Conservation (phyloP, 2,329 filamentous ascomycete genomes). For the Uncinocarpus reesii region DNA sequence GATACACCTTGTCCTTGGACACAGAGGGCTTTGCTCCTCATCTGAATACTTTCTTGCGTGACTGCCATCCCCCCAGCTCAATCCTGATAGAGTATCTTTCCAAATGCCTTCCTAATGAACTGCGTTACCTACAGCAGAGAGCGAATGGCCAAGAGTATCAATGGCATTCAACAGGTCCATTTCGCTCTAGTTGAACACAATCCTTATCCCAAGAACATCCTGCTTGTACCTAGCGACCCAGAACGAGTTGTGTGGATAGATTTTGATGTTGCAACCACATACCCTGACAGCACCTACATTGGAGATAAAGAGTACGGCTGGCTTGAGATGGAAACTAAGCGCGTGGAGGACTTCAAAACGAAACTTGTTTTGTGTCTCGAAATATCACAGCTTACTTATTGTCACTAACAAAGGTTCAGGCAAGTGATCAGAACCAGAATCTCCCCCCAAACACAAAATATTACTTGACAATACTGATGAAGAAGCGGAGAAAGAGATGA, state of each 20-base stretch:
- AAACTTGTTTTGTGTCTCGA: conserved; percentile 13
- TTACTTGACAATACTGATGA: no score
- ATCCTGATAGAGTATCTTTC: conserved; percentile 17
- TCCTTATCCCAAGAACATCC: conserved; percentile 17
- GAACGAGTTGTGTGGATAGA: conserved; percentile 18
- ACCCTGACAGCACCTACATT: conserved; percentile 15
- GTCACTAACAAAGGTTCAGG: conserved; percentile 12
- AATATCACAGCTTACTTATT: conserved; percentile 2
- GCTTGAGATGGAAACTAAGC: conserved; percentile 12
- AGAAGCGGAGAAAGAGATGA: conserved; percentile 5
- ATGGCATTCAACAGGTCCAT: conserved; percentile 15
- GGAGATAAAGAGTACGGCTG: conserved; percentile 12
- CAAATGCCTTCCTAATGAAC: conserved; percentile 15
- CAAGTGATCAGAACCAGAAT: conserved; percentile 15
- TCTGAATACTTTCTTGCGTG: conserved; percentile 13
- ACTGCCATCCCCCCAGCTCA: conserved; percentile 9
- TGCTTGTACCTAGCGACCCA: conserved; percentile 14
- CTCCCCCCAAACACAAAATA: conserved; percentile 17
- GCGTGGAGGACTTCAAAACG: conserved; percentile 12
- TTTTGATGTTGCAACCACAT: conserved; percentile 17
- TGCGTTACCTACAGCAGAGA: conserved; percentile 15
- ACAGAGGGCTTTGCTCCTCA: conserved; percentile 7
- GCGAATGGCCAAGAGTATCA: conserved; percentile 13
- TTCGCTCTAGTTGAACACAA: conserved; percentile 17
- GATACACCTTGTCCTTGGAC: conserved; percentile 12